Conservation (phyloP, 2,329 filamentous ascomycete genomes). For the Orbilia javanica region DNA sequence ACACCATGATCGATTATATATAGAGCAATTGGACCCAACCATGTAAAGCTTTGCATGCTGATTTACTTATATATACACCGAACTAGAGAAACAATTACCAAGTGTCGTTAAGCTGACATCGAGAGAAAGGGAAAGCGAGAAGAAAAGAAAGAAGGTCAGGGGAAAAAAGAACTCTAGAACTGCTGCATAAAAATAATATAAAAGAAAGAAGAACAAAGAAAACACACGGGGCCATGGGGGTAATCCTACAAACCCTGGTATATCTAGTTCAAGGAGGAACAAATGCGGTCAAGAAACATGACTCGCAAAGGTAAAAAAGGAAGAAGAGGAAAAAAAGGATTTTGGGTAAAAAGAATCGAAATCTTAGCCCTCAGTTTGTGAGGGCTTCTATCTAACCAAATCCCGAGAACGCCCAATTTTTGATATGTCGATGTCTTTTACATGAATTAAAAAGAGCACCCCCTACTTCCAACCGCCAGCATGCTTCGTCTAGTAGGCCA, state of each 20-base stretch:
- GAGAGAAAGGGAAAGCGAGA: neutral
- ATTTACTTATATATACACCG: slow-evolving; percentile 45
- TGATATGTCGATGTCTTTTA: slow-evolving; percentile 50
- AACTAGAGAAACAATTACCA: slow-evolving; percentile 44
- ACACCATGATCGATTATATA: too few species aligned
- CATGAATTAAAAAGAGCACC: slow-evolving; percentile 22
- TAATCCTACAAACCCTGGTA: neutral
- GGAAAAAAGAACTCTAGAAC: slow-evolving; percentile 8
- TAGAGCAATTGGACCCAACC: slow-evolving; percentile 7
- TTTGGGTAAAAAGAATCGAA: slow-evolving; percentile 49
- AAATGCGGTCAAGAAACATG: slow-evolving; percentile 1
- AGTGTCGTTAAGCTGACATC: slow-evolving; percentile 14
- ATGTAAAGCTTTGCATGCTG: slow-evolving; percentile 16
- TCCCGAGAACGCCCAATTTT: slow-evolving; percentile 52
- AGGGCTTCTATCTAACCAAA: slow-evolving; percentile 51
- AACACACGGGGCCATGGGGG: neutral
- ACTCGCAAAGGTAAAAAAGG: neutral
- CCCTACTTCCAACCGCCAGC: neutral
- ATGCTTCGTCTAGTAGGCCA: neutral
- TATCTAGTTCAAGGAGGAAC: neutral
- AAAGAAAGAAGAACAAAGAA: neutral
- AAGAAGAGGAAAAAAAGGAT: neutral
- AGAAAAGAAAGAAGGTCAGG: neutral
- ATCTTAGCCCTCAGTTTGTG: slow-evolving; percentile 31
- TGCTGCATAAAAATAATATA: neutral